A percentile compares a stretch with the other conserved stretches of the same genome.
phyloP scores from a whole-genome alignment of 768 basidiomycete genomes.

The Multifurca ochricompacta region DNA sequence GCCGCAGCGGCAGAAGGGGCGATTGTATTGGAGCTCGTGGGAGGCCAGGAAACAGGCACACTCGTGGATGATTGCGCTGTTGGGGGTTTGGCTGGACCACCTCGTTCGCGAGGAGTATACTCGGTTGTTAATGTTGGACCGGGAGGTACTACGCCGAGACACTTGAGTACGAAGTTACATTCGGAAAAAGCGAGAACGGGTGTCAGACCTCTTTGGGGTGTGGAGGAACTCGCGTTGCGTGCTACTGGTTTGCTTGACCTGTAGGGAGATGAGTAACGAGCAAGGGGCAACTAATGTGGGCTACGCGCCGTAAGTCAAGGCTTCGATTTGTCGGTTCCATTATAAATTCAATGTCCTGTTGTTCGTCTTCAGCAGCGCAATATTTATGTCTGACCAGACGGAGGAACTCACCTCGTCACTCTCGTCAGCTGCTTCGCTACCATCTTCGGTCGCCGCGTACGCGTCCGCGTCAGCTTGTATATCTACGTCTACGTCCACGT shows the following conservation, averaged over 20 bases:
- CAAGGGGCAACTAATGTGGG: background rate
- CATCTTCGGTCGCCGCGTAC: constrained; percentile 31
- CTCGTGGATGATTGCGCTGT: constrained; percentile 23
- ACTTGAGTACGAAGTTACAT: background rate
- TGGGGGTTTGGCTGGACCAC: constrained; percentile 34
- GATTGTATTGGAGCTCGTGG: constrained; percentile 12
- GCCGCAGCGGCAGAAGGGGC: constrained; percentile 14
- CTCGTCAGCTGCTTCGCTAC: constrained; percentile 34
- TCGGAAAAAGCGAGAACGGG: background rate
- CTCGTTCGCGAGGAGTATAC: constrained; percentile 68
- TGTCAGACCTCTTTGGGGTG: constrained; percentile 27
- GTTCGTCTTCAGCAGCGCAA: background rate
- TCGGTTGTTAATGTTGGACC: constrained; percentile 70
- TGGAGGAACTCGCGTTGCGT: constrained; percentile 27
- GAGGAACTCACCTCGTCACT: constrained; percentile 37
- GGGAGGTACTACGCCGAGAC: constrained; percentile 34
- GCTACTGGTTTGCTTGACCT: constrained; percentile 32
- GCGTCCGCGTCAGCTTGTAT: too few relatives aligned
- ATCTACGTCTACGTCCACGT: constrained; percentile 29
- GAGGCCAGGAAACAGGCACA: constrained; percentile 17
- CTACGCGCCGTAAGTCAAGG: constrained; percentile 61
- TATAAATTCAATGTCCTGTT: constrained; percentile 83
- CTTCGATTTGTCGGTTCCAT: constrained; percentile 72
- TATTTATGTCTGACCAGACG: constrained; percentile 38
- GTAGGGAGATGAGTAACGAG: background rate